Evolutionary conservation across 164 flowering plant species (phyloP).

Genomic region (Tetrastigma voinierianum): DNA sequence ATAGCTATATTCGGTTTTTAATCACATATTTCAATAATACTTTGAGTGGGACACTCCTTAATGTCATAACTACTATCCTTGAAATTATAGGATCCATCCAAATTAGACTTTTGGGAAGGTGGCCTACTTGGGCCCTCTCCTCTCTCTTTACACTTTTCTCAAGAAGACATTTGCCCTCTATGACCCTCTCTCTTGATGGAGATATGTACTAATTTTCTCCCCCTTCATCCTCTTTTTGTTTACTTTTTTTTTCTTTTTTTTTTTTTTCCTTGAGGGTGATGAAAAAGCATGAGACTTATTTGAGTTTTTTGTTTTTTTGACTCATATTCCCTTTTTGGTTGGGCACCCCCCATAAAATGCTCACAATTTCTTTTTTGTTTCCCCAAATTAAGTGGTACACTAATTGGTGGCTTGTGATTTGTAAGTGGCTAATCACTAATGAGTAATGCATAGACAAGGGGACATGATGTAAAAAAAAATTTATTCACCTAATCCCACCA

Average conservation of each 20-base stretch:
- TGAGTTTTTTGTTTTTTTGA: constrained; percentile 3
- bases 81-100: constrained; percentile 17
- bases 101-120: constrained; percentile 19
- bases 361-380: not conserved
- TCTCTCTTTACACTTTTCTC: no score
- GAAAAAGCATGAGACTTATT: constrained; percentile 1
- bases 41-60: not conserved
- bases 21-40: no score
- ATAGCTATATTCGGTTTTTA: no score
- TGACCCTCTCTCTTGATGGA: constrained; percentile 1
- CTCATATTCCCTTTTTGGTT: not conserved
- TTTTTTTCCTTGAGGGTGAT: not conserved
- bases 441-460: not conserved
- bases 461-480: not conserved
- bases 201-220: not conserved
- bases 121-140: constrained; percentile 8
- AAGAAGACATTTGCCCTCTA: constrained; percentile 2
- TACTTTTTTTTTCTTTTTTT: not conserved
- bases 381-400: not conserved
- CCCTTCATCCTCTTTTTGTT: not conserved
- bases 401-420: constrained; percentile 1
- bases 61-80: constrained; percentile 13
- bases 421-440: not conserved
- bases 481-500: constrained; percentile 1
- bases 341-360: no score